Evolutionary conservation across 192 early-diverging fungal species (phyloP).

Genomic region (Entomortierella lignicola): DNA sequence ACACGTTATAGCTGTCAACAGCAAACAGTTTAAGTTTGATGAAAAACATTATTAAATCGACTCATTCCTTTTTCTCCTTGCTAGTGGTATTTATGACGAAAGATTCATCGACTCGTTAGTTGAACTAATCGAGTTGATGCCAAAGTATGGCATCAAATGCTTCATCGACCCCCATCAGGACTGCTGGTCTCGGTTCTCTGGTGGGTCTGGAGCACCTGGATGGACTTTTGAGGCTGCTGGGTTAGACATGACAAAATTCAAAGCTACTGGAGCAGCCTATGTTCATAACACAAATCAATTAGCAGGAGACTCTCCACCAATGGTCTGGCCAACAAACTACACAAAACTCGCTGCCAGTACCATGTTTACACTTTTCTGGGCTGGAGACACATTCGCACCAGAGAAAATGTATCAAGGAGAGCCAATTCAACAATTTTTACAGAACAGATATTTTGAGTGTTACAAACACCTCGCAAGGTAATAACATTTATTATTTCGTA

Average conservation of each 20-base stretch:
- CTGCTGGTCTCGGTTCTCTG: conserved; percentile 80
- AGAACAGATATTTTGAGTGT: conserved; percentile 70
- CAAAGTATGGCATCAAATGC: conserved; percentile 81
- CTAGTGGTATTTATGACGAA: conserved; percentile 80
- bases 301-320: conserved; percentile 60
- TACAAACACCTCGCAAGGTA: conserved; percentile 77
- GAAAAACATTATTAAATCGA: too few species aligned
- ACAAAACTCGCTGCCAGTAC: conserved; percentile 83
- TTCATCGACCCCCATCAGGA: conserved; percentile 94
- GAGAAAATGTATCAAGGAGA: conserved; percentile 69
- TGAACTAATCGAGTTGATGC: conserved; percentile 70
- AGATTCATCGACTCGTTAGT: conserved; percentile 83
- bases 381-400: conserved; percentile 80
- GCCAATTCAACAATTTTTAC: conserved; percentile 74
- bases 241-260: conserved; percentile 77
- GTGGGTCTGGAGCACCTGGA: conserved; percentile 85
- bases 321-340: conserved; percentile 91
- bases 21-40: too few species aligned
- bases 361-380: conserved; percentile 89
- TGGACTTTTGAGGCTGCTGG: conserved; percentile 91
- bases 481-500: neutral
- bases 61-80: neutral
- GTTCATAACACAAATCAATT: conserved; percentile 72
- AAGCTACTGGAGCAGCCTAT: conserved; percentile 81
- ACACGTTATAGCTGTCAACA: too few species aligned